phyloP scores from a whole-genome alignment of 148 eudicot genomes.

The Camellia granthamiana region DNA sequence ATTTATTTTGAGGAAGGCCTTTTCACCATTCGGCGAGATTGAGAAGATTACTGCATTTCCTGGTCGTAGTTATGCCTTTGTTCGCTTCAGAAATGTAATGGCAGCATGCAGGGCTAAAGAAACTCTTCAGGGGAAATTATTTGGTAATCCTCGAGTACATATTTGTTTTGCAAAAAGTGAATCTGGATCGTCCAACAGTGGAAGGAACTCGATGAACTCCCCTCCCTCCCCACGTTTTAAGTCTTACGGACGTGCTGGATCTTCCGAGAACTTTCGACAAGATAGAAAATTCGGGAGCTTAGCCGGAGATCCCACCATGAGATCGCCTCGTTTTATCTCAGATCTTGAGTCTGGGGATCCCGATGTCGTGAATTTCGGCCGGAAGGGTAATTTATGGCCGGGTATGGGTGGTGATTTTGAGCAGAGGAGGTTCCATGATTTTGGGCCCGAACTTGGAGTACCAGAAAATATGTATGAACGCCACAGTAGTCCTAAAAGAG shows the following conservation, averaged over 20 bases:
- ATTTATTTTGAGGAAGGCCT: slow-evolving; percentile 53
- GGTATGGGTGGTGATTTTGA: slow-evolving; percentile 37
- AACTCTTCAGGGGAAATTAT: slow-evolving; percentile 74
- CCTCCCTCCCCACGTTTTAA: slow-evolving; percentile 49
- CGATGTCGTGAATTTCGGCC: slow-evolving; percentile 29
- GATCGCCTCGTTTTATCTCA: slow-evolving; percentile 37
- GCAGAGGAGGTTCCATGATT: slow-evolving; percentile 44
- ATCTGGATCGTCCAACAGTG: slow-evolving; percentile 46
- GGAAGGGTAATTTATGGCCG: slow-evolving; percentile 31
- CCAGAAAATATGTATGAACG: slow-evolving; percentile 34
- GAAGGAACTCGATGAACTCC: slow-evolving; percentile 37
- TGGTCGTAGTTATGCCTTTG: slow-evolving; percentile 79
- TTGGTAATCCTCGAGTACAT: slow-evolving; percentile 83
- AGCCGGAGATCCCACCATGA: slow-evolving; percentile 32
- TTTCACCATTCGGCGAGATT: slow-evolving; percentile 83
- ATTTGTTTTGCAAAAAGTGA: slow-evolving; percentile 70
- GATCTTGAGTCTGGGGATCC: slow-evolving; percentile 43
- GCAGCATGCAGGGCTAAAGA: slow-evolving; percentile 77
- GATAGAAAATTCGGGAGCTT: slow-evolving; percentile 37
- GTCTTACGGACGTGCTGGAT: slow-evolving; percentile 38
- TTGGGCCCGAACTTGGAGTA: slow-evolving; percentile 35
- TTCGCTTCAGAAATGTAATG: slow-evolving; percentile 51
- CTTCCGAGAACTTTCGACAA: slow-evolving; percentile 41
- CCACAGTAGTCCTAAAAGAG: slow-evolving; percentile 35
- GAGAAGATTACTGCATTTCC: slow-evolving; percentile 76